Conservation (phyloP, 2,329 filamentous ascomycete species). For the Colletotrichum kahawae region DNA sequence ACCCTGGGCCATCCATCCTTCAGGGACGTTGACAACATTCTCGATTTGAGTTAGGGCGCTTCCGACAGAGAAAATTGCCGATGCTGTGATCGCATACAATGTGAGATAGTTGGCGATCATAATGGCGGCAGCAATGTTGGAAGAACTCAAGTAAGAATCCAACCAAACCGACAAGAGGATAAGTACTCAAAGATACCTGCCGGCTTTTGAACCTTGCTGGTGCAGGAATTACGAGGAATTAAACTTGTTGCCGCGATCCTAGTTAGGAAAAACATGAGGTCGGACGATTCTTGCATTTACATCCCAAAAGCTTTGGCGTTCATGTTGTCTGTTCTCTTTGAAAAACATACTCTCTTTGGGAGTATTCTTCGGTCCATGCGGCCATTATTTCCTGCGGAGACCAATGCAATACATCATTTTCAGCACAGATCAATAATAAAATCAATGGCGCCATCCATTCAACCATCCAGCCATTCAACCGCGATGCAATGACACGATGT, state of each 20-base stretch:
- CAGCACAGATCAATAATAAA: neutral
- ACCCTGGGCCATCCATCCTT: neutral
- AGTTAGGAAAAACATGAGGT: neutral
- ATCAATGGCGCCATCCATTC: neutral
- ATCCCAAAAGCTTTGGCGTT: neutral
- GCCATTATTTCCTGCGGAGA: neutral
- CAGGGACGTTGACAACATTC: neutral
- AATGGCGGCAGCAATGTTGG: neutral
- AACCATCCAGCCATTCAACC: neutral
- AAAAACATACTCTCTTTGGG: neutral
- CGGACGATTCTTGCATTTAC: neutral
- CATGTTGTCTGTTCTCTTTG: neutral
- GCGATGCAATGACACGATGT: neutral
- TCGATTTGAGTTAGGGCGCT: neutral
- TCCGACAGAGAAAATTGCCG: neutral
- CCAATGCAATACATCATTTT: neutral
- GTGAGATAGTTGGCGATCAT: neutral
- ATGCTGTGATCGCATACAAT: neutral
- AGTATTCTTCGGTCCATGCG: neutral
- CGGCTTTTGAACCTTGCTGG: neutral
- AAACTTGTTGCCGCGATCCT: neutral
- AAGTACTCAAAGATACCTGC: neutral
- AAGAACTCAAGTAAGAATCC: neutral
- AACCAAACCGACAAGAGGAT: neutral
- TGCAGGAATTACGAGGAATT: neutral